These are phyloP conservation scores for Phytophthora crassamura DNA, from an alignment of 352 stramenopile species.

Conservation along the genomic window DNA sequence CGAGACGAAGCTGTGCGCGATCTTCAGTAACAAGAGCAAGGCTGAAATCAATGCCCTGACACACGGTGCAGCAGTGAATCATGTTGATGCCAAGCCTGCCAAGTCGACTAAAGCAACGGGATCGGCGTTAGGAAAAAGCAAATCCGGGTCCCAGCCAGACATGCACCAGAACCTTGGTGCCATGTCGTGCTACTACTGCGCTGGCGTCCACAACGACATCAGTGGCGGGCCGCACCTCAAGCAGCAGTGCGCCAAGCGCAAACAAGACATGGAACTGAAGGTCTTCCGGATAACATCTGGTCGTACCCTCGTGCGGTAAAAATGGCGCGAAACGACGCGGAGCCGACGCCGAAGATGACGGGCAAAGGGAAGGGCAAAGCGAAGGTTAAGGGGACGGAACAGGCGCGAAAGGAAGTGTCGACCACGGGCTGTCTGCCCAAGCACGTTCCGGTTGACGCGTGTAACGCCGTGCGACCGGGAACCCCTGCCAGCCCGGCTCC, in stretches of 20 bases:
- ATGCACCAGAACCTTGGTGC: not conserved
- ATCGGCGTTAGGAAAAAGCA: not conserved
- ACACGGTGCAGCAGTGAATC: not conserved
- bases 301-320: too few species aligned
- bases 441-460: not conserved
- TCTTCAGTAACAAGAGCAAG: slow-evolving; percentile 16
- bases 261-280: too few species aligned
- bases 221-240: not conserved
- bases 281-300: too few species aligned
- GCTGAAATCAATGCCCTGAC: slow-evolving; percentile 7
- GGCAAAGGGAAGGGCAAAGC: not conserved
- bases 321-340: too few species aligned
- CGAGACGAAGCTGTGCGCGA: not conserved
- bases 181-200: not conserved
- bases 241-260: too few species aligned
- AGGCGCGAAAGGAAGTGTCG: not conserved
- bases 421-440: not conserved
- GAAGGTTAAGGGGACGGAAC: not conserved
- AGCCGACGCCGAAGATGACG: too few species aligned
- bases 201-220: not conserved
- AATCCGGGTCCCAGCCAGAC: not conserved
- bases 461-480: not conserved
- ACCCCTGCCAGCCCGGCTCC: not conserved
- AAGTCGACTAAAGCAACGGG: not conserved
- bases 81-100: not conserved